Conservation (phyloP, 2,329 filamentous ascomycete species). For the Trichoderma pleuroti region DNA sequence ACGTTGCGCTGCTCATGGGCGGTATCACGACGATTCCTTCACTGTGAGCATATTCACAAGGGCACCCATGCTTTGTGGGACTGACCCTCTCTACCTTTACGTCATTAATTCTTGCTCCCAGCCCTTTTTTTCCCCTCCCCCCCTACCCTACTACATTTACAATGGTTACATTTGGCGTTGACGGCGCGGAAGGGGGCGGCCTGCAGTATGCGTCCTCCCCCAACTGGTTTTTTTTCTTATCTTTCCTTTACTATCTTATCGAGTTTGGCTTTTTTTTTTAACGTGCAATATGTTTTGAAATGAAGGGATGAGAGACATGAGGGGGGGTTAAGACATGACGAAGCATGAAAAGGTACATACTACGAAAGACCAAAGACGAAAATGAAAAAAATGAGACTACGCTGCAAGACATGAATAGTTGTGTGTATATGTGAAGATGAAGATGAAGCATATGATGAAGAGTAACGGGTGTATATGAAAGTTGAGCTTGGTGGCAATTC, state of each 20-base stretch:
- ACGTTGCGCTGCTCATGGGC: not conserved
- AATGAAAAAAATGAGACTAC: constrained; percentile 2
- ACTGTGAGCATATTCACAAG: constrained; percentile 1
- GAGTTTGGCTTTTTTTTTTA: not conserved
- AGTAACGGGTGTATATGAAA: not conserved
- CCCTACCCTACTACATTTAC: not conserved
- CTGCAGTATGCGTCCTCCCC: not conserved
- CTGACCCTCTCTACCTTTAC: not conserved
- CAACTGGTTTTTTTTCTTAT: not conserved
- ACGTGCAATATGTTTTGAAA: constrained; percentile 3
- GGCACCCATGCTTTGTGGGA: not conserved
- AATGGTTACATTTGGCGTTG: constrained; percentile 14
- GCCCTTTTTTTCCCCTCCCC: not conserved
- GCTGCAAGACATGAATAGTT: not conserved
- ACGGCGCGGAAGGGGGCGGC: not conserved
- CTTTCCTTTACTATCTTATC: not conserved
- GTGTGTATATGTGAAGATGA: not conserved
- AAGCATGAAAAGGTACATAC: constrained; percentile 17
- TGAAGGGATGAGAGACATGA: constrained; percentile 3
- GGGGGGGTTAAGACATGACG: not conserved
- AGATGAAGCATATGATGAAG: not conserved
- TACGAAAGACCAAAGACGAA: constrained; percentile 6
- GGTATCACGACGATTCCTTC: not conserved
- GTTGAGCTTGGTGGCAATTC: too few species aligned
- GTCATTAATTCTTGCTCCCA: not conserved